Evolutionary conservation across 2,329 filamentous ascomycete genomes (phyloP).

Genomic region (Botryotinia calthae): DNA sequence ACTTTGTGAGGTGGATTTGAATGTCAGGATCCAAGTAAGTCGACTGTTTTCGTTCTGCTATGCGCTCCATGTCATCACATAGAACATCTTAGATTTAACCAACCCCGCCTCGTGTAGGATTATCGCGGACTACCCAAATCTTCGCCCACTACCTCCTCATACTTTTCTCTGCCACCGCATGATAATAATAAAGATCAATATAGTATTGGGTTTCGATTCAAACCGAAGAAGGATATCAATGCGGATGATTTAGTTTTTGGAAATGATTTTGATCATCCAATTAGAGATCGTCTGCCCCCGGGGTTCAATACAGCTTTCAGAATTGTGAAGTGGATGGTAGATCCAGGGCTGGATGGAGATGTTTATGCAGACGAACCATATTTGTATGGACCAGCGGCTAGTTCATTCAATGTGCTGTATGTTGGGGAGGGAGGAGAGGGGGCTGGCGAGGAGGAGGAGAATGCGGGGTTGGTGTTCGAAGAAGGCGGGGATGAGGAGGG

Average conservation of each 20-base stretch:
- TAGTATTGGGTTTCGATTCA: constrained; percentile 76
- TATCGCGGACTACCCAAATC: constrained; percentile 67
- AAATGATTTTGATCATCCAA: constrained; percentile 92
- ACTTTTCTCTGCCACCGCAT: constrained; percentile 73
- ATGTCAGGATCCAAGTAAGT: constrained; percentile 69
- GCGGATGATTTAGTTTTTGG: constrained; percentile 75
- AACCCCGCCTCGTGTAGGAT: constrained; percentile 38
- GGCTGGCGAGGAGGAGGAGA: constrained; percentile 38
- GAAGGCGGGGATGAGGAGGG: constrained; percentile 47
- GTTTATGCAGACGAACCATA: constrained; percentile 83
- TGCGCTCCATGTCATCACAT: neutral
- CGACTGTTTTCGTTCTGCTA: constrained; percentile 39
- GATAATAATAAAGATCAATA: constrained; percentile 71
- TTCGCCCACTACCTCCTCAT: constrained; percentile 68
- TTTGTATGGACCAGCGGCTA: constrained; percentile 78
- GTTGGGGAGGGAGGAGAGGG: constrained; percentile 49
- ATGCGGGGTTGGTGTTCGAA: constrained; percentile 33
- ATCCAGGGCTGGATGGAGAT: constrained; percentile 87
- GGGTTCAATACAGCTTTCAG: constrained; percentile 82
- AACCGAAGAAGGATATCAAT: constrained; percentile 52
- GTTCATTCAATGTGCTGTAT: constrained; percentile 73
- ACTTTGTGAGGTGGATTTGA: constrained; percentile 64
- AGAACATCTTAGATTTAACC: constrained; percentile 8
- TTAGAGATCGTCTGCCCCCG: constrained; percentile 79
- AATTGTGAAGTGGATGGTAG: constrained; percentile 86